Base-by-base conservation (phyloP, 306 rosid species). In the Lablab purpureus region DNA sequence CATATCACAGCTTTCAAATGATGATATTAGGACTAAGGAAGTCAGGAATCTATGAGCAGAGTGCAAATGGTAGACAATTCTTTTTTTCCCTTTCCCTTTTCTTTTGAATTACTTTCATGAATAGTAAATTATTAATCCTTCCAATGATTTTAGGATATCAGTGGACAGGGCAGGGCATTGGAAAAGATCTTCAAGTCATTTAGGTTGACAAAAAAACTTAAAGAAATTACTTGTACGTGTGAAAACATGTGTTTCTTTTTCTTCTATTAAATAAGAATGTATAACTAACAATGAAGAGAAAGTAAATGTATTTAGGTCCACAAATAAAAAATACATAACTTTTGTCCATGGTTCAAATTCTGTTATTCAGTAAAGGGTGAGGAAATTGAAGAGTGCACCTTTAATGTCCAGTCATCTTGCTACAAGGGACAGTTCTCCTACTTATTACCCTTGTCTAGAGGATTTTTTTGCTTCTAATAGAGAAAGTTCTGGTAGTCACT, bases 401-500 rank as follows among this genome's bases (percentile, higher is more conserved):
- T 79, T 37, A 37, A 25, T 59, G 28, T 13, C 30, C 21, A 21
- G 51, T 45, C 10, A 3, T 52, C 62, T 17, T 34, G 43, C 59
- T 22, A 21, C 59, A 74, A 34, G 7, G 47, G 45, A 32, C 46
- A 56, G 17, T 63, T 63, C 21, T 64, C 75, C 52, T 63, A 52
- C 25, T 23, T 54, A n/a, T 6, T 5, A 25, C 68, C 28, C 30
- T 54, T 76, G 55, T 76, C 63, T 80, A 58, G 67, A 23, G 43
- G 49, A 71, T 66, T 84, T 47, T 43, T 12, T 62, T 56, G 2
- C 80, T 66, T 72, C 62, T 49, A 49, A 37, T 10, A 37, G 67
- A 71, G 34, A 62, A 43, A 45, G 79, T 71, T 77, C 76, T 75
- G 73, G 34, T 62, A 36, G 28, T 43, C 18, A 59, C 34, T 25